Conservation (phyloP, 2,329 filamentous ascomycete species). For the Setomelanomma holmii region DNA sequence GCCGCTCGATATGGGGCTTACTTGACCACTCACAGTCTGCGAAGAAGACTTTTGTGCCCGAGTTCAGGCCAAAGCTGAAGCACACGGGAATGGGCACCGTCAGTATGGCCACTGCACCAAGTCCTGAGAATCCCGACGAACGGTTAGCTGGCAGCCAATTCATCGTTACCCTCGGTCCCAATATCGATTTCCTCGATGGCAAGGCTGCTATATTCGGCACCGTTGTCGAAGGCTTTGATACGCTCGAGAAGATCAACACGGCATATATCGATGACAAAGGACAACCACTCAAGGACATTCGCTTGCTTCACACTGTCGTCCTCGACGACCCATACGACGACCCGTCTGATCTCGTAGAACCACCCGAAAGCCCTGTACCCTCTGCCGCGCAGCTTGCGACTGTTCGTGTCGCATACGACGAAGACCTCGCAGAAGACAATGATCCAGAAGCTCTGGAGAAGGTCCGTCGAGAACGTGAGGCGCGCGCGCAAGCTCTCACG, state of each 20-base stretch:
- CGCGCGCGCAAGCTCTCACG: slow-evolving; percentile 90
- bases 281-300: slow-evolving; percentile 89
- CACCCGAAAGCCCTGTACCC: slow-evolving; percentile 79
- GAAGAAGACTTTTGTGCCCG: slow-evolving; percentile 80
- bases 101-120: slow-evolving; percentile 93
- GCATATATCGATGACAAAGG: slow-evolving; percentile 87
- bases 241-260: slow-evolving; percentile 89
- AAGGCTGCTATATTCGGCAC: slow-evolving; percentile 96
- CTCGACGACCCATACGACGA: slow-evolving; percentile 93
- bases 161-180: slow-evolving; percentile 86
- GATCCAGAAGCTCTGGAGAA: slow-evolving; percentile 84
- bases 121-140: slow-evolving; percentile 77
- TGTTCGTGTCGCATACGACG: slow-evolving; percentile 89
- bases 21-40: slow-evolving; percentile 67
- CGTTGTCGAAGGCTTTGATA: slow-evolving; percentile 95
- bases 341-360: slow-evolving; percentile 76
- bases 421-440: slow-evolving; percentile 76
- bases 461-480: slow-evolving; percentile 84
- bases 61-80: slow-evolving; percentile 85
- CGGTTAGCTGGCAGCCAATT: slow-evolving; percentile 91
- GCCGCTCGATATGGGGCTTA: slow-evolving; percentile 90
- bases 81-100: slow-evolving; percentile 90
- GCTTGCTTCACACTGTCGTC: slow-evolving; percentile 89
- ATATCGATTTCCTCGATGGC: slow-evolving; percentile 88
- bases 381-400: slow-evolving; percentile 87